Percentiles rank a stretch among this genome's conserved stretches.
Conservation (phyloP, 441 rosid species). For the Francoa sonchifolia region DNA sequence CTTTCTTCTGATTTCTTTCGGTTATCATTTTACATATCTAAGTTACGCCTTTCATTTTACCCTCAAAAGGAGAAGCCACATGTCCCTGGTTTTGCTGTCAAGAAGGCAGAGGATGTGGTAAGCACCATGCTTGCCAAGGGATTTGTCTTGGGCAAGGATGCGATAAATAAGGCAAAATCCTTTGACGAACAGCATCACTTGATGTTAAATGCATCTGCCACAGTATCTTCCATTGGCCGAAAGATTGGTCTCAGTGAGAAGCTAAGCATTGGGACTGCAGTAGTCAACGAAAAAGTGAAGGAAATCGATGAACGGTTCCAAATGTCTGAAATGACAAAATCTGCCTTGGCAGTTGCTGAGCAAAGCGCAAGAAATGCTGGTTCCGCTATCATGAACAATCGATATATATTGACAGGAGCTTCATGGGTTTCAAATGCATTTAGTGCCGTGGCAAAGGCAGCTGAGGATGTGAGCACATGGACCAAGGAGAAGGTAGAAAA, state of each 20-base stretch:
- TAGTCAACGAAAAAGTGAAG: constrained; percentile 40
- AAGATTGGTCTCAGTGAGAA: constrained; percentile 50
- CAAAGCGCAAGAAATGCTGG: constrained; percentile 43
- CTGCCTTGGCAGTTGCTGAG: constrained; percentile 44
- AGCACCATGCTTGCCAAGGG: constrained; percentile 59
- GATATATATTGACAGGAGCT: constrained; percentile 44
- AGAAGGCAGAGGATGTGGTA: constrained; percentile 63
- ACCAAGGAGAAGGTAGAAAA: constrained; percentile 35
- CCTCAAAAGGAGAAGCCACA: constrained; percentile 18
- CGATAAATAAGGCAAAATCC: constrained; percentile 43
- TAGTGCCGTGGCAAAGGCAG: constrained; percentile 33
- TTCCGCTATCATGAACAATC: constrained; percentile 38
- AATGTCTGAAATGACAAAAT: constrained; percentile 42
- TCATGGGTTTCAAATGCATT: constrained; percentile 50
- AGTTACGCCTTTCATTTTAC: not conserved
- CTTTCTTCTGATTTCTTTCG: not conserved
- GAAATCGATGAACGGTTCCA: constrained; percentile 47
- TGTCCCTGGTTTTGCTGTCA: constrained; percentile 20
- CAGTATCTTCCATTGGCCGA: constrained; percentile 41
- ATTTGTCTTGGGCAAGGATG: constrained; percentile 57
- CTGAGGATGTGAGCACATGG: constrained; percentile 29
- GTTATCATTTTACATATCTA: not conserved
- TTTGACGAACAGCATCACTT: constrained; percentile 47
- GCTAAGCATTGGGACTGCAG: constrained; percentile 41
- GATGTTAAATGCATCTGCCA: constrained; percentile 51